A percentile compares a stretch with the other conserved stretches of the same genome.
Evolutionary conservation across 805 yeast genomes (phyloP).

Genomic region (Metschnikowia henanensis): DNA sequence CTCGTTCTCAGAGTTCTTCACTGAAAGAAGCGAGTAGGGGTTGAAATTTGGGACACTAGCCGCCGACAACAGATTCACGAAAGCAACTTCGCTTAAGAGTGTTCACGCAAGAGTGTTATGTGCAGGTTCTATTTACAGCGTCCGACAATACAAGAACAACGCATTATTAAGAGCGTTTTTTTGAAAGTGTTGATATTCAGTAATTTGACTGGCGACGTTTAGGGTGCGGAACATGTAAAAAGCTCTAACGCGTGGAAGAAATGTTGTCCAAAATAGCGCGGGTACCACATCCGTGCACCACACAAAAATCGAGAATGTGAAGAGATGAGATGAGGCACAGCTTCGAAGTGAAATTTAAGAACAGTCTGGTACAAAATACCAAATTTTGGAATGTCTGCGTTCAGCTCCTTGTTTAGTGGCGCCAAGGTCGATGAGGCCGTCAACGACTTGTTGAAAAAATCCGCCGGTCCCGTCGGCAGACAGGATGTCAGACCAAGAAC

Average conservation of each 20-base stretch:
- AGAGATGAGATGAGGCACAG: conserved; percentile 8
- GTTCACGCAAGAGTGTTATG: too few species aligned
- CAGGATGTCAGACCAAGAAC: conserved; percentile 31
- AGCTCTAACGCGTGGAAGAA: too few species aligned
- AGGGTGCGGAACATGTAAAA: not conserved
- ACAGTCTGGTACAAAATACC: not conserved
- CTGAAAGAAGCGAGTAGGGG: too few species aligned
- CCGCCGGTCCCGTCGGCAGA: conserved; percentile 49
- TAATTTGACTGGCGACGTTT: too few species aligned
- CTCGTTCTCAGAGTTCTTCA: too few species aligned
- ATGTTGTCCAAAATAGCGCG: not conserved
- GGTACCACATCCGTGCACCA: not conserved
- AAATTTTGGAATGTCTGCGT: conserved; percentile 29
- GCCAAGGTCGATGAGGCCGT: conserved; percentile 30
- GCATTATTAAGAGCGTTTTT: too few species aligned
- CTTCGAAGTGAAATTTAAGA: not conserved
- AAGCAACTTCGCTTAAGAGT: too few species aligned
- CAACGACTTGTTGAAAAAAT: conserved; percentile 29
- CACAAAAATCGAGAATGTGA: not conserved
- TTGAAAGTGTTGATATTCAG: too few species aligned
- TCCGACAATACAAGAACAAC: too few species aligned
- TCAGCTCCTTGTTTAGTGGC: conserved; percentile 34
- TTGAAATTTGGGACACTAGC: too few species aligned
- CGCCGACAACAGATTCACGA: too few species aligned
- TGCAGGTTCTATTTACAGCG: too few species aligned